Conservation (phyloP, 176 grass and related monocot genomes). For the Zea mays region Zm-B73-REFERENCE-NAM-5.0 NC_050096.1:90785001-90785500, state of each 20-base stretch:
- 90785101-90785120: slow-evolving; percentile 90
- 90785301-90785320: slow-evolving; percentile 63
- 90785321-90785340: slow-evolving; percentile 74
- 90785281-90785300: slow-evolving; percentile 60
- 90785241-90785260: slow-evolving; percentile 71
- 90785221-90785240: slow-evolving; percentile 95
- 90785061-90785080: slow-evolving; percentile 62
- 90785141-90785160: slow-evolving; percentile 86
- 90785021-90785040: slow-evolving; percentile 81
- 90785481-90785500: slow-evolving; percentile 89
- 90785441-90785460: slow-evolving; percentile 76
- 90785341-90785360: slow-evolving; percentile 57
- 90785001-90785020: slow-evolving; percentile 55
- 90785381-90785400: slow-evolving; percentile 77
- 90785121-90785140: slow-evolving; percentile 97
- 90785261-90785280: slow-evolving; percentile 78
- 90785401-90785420: slow-evolving; percentile 27
- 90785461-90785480: slow-evolving; percentile 85
- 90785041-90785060: slow-evolving; percentile 85
- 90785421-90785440: slow-evolving; percentile 52
- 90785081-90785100: slow-evolving; percentile 82
- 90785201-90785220: slow-evolving; percentile 32
- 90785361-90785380: slow-evolving; percentile 77
- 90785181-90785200: slow-evolving; percentile 42
- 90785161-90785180: slow-evolving; percentile 76